phyloP scores from a whole-genome alignment of 108 stramenopile genomes.

The Conticribra guillardii region DNA sequence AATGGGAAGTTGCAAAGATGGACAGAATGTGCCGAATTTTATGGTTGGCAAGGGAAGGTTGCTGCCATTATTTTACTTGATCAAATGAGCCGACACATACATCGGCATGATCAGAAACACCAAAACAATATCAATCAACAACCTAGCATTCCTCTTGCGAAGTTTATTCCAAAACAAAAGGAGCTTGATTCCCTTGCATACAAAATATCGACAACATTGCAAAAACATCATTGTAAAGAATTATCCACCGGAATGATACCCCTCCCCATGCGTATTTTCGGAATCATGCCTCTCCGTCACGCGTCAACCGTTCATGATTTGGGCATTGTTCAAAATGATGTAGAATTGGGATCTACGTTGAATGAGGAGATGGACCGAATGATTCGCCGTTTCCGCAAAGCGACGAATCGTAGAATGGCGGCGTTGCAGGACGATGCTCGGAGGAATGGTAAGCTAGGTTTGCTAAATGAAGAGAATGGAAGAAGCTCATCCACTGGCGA shows the following conservation, averaged over 20 bases:
- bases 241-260: conserved; percentile 82
- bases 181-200: conserved; percentile 63
- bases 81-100: conserved; percentile 85
- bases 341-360: conserved; percentile 45
- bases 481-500: background rate
- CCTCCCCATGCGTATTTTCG: conserved; percentile 77
- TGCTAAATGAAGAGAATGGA: conserved; percentile 16
- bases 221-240: conserved; percentile 54
- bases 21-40: conserved; percentile 45
- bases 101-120: conserved; percentile 52
- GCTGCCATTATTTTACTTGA: conserved; percentile 86
- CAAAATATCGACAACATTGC: conserved; percentile 53
- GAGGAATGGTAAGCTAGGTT: conserved; percentile 54
- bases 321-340: conserved; percentile 57
- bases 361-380: conserved; percentile 74
- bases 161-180: conserved; percentile 48
- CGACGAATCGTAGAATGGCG: conserved; percentile 82
- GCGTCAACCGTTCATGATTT: conserved; percentile 66
- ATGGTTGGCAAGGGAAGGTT: conserved; percentile 77
- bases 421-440: conserved; percentile 79
- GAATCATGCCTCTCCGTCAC: conserved; percentile 87
- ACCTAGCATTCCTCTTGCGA: background rate
- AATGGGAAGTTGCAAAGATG: conserved; percentile 30
- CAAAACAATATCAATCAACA: conserved; percentile 6
- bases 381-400: conserved; percentile 84